A percentile compares a stretch with the other conserved stretches of the same genome.
These are phyloP conservation scores for Aureobasidium sp. DNA, from an alignment of 2,329 filamentous ascomycete species.

Conservation along the genomic window DNA sequence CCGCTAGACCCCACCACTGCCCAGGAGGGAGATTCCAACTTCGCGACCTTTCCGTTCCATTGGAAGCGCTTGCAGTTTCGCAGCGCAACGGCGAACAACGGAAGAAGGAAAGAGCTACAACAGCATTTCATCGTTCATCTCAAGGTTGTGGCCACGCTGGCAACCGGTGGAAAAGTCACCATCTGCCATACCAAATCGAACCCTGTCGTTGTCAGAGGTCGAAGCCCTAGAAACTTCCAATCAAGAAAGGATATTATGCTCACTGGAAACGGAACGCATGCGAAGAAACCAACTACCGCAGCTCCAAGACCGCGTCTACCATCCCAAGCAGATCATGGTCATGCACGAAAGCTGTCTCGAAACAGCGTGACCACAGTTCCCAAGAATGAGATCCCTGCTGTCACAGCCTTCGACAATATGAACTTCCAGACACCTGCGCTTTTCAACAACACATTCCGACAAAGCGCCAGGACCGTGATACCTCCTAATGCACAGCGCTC, in stretches of 20 bases:
- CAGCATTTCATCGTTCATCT: conserved; percentile 90
- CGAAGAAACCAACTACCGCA: conserved; percentile 48
- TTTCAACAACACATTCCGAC: conserved; percentile 26
- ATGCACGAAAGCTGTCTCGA: neutral
- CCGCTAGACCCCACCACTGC: conserved; percentile 59
- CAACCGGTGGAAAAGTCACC: conserved; percentile 72
- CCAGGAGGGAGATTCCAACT: conserved; percentile 68
- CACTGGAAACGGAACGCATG: conserved; percentile 65
- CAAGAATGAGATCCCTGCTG: conserved; percentile 27
- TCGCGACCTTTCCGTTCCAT: conserved; percentile 82
- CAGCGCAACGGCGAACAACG: conserved; percentile 94
- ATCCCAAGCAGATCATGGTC: neutral
- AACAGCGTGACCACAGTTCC: conserved; percentile 2
- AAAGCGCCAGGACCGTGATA: conserved; percentile 35
- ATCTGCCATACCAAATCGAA: conserved; percentile 79
- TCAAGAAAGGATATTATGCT: conserved; percentile 87
- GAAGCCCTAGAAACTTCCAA: conserved; percentile 91
- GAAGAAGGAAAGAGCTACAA: conserved; percentile 85
- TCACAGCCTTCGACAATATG: conserved; percentile 29
- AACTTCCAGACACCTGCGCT: conserved; percentile 33
- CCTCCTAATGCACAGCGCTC: conserved; percentile 30
- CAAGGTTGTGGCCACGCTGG: conserved; percentile 74
- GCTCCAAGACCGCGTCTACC: neutral
- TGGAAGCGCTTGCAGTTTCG: conserved; percentile 92
- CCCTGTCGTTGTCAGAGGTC: conserved; percentile 85